Percentiles rank a stretch among this genome's conserved stretches.
phyloP scores from a whole-genome alignment of 2,329 filamentous ascomycete species.

The Pseudocercospora eumusae region DNA sequence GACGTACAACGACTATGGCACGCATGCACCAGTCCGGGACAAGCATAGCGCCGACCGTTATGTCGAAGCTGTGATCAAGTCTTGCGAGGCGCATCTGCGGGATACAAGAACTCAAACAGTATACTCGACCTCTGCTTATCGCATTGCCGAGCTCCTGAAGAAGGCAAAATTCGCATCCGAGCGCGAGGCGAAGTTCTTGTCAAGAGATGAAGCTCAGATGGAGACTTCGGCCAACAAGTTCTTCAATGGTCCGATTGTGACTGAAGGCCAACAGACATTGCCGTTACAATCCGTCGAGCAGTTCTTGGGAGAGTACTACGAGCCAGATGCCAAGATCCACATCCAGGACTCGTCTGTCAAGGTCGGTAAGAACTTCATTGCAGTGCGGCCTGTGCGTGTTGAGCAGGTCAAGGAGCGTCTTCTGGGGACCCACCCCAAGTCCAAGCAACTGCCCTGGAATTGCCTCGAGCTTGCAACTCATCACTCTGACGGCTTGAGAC shows the following conservation, averaged over 20 bases:
- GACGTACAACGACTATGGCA: background rate
- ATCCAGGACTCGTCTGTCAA: slow-evolving; percentile 36
- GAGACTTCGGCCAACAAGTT: slow-evolving; percentile 29
- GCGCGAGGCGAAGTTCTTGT: slow-evolving; percentile 32
- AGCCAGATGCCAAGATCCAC: slow-evolving; percentile 32
- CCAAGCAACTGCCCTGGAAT: slow-evolving; percentile 35
- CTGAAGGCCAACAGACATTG: slow-evolving; percentile 32
- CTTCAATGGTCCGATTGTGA: slow-evolving; percentile 34
- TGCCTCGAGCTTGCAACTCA: slow-evolving; percentile 39
- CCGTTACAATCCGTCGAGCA: slow-evolving; percentile 31
- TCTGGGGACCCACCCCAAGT: slow-evolving; percentile 7
- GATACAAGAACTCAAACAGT: slow-evolving; percentile 7
- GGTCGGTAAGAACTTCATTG: slow-evolving; percentile 14
- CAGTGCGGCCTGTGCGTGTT: slow-evolving; percentile 27
- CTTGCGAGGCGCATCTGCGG: slow-evolving; percentile 1
- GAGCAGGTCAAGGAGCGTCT: slow-evolving; percentile 33
- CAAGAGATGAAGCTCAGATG: slow-evolving; percentile 29
- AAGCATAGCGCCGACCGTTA: slow-evolving; percentile 13
- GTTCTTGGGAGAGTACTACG: slow-evolving; percentile 38
- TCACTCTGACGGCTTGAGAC: slow-evolving; percentile 37
- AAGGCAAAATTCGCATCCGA: slow-evolving; percentile 27
- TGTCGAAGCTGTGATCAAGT: slow-evolving; percentile 10
- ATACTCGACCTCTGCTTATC: slow-evolving; percentile 24
- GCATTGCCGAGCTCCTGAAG: slow-evolving; percentile 34
- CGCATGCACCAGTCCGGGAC: slow-evolving; percentile 10